Base-by-base conservation (phyloP, 2,329 filamentous ascomycete species). In the Colletotrichum brevisporum region DNA sequence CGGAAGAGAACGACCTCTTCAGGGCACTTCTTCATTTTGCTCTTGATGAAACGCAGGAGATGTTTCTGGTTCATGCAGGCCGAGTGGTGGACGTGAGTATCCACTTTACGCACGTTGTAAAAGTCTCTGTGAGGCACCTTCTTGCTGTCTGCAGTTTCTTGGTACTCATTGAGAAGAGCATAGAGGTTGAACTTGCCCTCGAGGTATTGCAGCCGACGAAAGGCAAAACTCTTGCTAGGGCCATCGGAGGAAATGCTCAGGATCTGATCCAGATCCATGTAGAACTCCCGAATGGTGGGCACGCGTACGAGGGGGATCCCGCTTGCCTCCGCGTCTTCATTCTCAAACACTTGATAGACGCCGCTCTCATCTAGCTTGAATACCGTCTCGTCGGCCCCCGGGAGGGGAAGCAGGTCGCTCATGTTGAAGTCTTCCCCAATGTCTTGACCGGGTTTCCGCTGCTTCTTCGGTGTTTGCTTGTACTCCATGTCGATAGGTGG, bases 51-150 rank as follows among this genome's bases (percentile, higher is more conserved):
- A 63, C 96, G 94, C 70, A 99, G 85, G 66, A 99, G 83, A 86
- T 99, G 96, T 82, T 99, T 99, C 81, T 99, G 96, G 78, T 99
- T 99, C 96, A 99, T 99, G 79, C 96, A 99, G 26, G 96, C 96
- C 16, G 96, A 99, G 80, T 99, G 96, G 78, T 99, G 96, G 74
- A 99, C 96, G 86, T 99, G 96, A 9, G 96, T 99, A 78, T 99
- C 96, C 58, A 99, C 96, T 80, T 99, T 99, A 78, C 96, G 89
- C 56, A 99, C 96, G 77, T 99, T 99, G 85, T 99, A 99, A 78
- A 99, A 99, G 81, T 99, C 96, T 83, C 96, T 91, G 81, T 99
- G 96, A 3, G 96, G 96, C 63, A 98, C 96, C 75, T 93, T 95
- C 80, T 99, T 99, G 79, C 94, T 98, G 83, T 99, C 96, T 68